Conservation (phyloP, 2,329 filamentous ascomycete species). For the Trichoderma endophyticum region DNA sequence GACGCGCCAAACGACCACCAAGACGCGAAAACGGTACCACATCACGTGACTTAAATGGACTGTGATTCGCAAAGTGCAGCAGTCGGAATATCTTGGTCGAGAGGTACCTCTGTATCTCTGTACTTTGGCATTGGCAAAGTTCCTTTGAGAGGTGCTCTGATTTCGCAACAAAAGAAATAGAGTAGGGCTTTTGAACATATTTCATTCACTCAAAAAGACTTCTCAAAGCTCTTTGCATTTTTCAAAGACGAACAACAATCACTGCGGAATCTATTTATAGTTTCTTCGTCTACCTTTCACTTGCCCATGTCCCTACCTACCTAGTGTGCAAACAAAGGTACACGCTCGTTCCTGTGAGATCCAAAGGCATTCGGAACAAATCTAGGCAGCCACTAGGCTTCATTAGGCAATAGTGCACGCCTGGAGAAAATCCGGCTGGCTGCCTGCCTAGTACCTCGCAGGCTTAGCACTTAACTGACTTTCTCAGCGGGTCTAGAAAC, state of each 20-base stretch:
- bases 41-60: conserved; percentile 27
- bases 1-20: conserved; percentile 18
- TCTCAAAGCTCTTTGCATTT: neutral
- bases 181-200: neutral
- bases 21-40: conserved; percentile 32
- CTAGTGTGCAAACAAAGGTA: neutral
- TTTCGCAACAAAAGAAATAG: neutral
- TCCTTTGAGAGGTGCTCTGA: neutral
- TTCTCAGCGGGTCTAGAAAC: neutral
- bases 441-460: neutral
- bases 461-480: conserved; percentile 9
- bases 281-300: neutral
- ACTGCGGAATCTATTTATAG: neutral
- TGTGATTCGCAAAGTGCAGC: neutral
- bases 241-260: neutral
- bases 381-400: conserved; percentile 1
- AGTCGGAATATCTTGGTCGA: neutral
- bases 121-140: neutral
- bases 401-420: conserved; percentile 10
- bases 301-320: neutral
- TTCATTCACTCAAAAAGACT: neutral
- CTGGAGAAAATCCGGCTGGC: conserved; percentile 8
- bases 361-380: neutral
- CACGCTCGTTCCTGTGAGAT: neutral
- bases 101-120: neutral